Evolutionary conservation across 2,329 filamentous ascomycete species (phyloP).

Genomic region (Thyridium curvatum): DNA sequence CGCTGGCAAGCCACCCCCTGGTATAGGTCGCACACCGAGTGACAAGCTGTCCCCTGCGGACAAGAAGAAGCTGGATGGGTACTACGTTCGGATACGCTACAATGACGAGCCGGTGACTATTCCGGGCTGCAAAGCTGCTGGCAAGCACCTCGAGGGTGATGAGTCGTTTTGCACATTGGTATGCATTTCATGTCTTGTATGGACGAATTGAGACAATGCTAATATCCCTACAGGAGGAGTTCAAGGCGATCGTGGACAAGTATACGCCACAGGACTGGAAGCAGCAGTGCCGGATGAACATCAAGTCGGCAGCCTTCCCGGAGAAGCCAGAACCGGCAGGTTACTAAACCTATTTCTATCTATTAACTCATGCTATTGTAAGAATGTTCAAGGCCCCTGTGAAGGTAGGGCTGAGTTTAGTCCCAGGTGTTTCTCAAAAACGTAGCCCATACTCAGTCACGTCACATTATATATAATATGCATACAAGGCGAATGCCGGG

Average conservation of each 20-base stretch:
- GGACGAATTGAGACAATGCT: constrained; percentile 1
- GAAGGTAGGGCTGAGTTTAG: no score
- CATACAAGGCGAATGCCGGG: no score
- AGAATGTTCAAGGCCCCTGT: no score
- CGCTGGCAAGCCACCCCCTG: constrained; percentile 25
- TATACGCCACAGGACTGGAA: constrained; percentile 80
- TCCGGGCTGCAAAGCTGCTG: constrained; percentile 69
- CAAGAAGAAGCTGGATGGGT: constrained; percentile 57
- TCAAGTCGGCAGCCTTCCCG: constrained; percentile 37
- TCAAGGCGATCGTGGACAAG: constrained; percentile 88
- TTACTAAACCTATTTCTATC: constrained; percentile 20
- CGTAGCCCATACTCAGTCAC: no score
- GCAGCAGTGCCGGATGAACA: constrained; percentile 41
- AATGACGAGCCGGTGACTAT: constrained; percentile 80
- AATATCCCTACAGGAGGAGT: constrained; percentile 56
- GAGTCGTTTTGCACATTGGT: constrained; percentile 86
- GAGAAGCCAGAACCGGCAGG: constrained; percentile 45
- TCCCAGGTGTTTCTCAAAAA: no score
- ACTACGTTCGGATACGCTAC: constrained; percentile 86
- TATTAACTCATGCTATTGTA: no score
- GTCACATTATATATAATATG: no score
- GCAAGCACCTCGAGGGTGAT: constrained; percentile 82
- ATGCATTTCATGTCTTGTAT: constrained; percentile 22
- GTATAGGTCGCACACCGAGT: constrained; percentile 56
- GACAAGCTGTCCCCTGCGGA: constrained; percentile 50